These are phyloP conservation scores for Sindora glabra DNA, from an alignment of 306 rosid genomes.

Conservation along the genomic window DNA sequence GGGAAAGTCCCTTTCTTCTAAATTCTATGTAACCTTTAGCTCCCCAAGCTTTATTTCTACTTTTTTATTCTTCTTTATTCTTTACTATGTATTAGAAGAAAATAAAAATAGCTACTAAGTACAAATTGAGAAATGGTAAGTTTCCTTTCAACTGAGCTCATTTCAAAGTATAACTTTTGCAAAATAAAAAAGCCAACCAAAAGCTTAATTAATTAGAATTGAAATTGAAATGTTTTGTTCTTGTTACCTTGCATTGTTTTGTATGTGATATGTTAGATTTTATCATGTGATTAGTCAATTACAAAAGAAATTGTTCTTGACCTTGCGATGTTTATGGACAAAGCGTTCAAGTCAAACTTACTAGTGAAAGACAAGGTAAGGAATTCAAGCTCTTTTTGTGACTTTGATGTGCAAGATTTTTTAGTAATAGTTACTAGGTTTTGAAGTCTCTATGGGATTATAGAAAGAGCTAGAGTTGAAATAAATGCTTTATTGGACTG, in stretches of 20 bases:
- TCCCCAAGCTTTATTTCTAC: neutral
- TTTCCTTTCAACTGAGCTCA: neutral
- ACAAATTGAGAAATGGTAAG: slow-evolving; percentile 22
- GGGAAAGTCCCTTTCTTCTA: too few species aligned
- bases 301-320: slow-evolving; percentile 81
- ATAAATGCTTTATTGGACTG: too few species aligned
- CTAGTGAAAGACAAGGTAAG: slow-evolving; percentile 84
- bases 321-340: slow-evolving; percentile 82
- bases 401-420: neutral
- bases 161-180: neutral
- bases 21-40: too few species aligned
- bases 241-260: too few species aligned
- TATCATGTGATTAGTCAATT: slow-evolving; percentile 35
- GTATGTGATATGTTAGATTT: neutral
- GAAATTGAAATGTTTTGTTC: too few species aligned
- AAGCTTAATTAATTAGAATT: too few species aligned
- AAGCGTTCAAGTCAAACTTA: slow-evolving; percentile 88
- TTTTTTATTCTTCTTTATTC: neutral
- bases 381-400: neutral
- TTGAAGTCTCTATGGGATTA: too few species aligned
- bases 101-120: neutral
- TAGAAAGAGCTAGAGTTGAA: too few species aligned
- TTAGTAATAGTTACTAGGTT: too few species aligned
- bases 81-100: neutral
- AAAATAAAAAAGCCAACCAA: too few species aligned